Percentiles rank a stretch among this genome's conserved stretches.
Evolutionary conservation across 139 green algal species (phyloP).

Genomic region (Tetraselmis striata): DNA sequence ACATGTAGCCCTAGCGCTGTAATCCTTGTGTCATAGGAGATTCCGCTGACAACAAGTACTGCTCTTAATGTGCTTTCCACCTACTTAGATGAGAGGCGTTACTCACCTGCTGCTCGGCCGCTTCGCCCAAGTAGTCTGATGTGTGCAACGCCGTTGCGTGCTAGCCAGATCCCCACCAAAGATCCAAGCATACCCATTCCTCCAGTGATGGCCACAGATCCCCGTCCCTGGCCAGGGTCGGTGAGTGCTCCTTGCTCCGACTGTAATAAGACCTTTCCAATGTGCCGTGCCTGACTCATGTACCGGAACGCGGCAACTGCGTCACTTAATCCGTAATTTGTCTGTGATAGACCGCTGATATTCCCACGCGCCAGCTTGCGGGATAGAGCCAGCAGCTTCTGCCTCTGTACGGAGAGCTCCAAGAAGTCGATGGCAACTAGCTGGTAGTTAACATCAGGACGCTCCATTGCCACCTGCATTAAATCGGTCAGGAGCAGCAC

Average conservation of each 20-base stretch:
- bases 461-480: slow-evolving; percentile 3
- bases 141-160: neutral
- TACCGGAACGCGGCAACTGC: slow-evolving; percentile 46
- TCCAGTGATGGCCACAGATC: slow-evolving; percentile 1
- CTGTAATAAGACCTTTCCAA: slow-evolving; percentile 75
- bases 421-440: slow-evolving; percentile 9
- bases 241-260: neutral
- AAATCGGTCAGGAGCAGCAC: neutral
- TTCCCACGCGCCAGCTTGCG: neutral
- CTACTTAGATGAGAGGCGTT: neutral
- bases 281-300: slow-evolving; percentile 73
- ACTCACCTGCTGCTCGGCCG: neutral
- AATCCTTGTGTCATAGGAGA: too few species aligned
- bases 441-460: slow-evolving; percentile 7
- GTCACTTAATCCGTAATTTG: neutral
- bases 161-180: slow-evolving; percentile 4
- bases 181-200: slow-evolving; percentile 4
- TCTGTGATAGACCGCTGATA: neutral
- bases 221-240: neutral
- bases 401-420: neutral
- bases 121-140: slow-evolving; percentile 1
- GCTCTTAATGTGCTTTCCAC: too few species aligned
- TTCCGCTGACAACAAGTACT: too few species aligned
- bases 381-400: neutral
- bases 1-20: too few species aligned